These are phyloP conservation scores for Cavenderia fasciculata DNA, from an alignment of 78 protist species.

Conservation along the genomic window DNA sequence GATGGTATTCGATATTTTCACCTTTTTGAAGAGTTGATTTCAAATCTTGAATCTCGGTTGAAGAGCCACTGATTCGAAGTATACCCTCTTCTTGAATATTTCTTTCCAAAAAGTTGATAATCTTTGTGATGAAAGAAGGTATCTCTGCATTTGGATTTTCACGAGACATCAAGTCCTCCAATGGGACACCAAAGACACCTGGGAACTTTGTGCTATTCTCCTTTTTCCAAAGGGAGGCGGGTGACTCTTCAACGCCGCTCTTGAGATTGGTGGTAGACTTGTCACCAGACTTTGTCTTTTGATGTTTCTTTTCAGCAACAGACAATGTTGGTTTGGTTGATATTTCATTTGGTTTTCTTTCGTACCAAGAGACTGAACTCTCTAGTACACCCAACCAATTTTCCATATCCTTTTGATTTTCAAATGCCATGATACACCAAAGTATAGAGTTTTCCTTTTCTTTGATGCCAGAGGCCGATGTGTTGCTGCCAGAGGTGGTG, in stretches of 20 bases:
- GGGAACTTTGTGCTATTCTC: slow-evolving; percentile 31
- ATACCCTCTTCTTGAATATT: slow-evolving; percentile 68
- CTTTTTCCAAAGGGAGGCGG: slow-evolving; percentile 18
- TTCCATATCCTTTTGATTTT: slow-evolving; percentile 57
- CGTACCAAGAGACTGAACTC: slow-evolving; percentile 49
- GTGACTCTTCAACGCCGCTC: slow-evolving; percentile 1
- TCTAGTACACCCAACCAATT: slow-evolving; percentile 67
- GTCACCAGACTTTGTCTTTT: slow-evolving; percentile 41
- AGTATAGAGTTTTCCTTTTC: neutral
- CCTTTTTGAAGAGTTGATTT: slow-evolving; percentile 45
- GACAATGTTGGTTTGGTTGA: slow-evolving; percentile 9
- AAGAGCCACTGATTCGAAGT: slow-evolving; percentile 35
- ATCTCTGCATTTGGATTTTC: slow-evolving; percentile 47
- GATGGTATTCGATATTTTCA: slow-evolving; percentile 25
- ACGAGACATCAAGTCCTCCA: slow-evolving; percentile 60
- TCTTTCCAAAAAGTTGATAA: slow-evolving; percentile 39
- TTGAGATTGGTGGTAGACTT: too few relatives aligned
- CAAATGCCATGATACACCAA: slow-evolving; percentile 72
- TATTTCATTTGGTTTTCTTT: slow-evolving; percentile 57
- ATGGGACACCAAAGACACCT: slow-evolving; percentile 53
- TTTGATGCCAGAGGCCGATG: neutral
- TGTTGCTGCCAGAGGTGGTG: neutral
- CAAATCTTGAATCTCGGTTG: slow-evolving; percentile 55
- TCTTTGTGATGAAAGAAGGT: slow-evolving; percentile 51
- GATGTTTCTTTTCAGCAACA: slow-evolving; percentile 32